These are phyloP conservation scores for Elymus sibiricus DNA, from an alignment of 176 grass and related monocot species.

Conservation along the genomic window DNA sequence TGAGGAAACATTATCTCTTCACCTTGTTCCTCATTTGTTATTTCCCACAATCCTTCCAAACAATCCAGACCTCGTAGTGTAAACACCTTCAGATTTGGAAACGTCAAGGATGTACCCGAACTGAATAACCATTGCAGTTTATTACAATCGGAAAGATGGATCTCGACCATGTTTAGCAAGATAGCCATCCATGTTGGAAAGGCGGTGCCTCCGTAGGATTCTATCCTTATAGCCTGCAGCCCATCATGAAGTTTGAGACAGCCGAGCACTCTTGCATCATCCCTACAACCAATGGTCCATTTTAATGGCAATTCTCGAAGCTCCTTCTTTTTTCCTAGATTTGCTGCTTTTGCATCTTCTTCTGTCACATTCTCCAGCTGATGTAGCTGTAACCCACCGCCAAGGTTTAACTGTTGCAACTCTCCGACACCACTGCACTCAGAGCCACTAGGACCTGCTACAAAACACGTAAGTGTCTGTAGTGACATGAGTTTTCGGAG, in stretches of 20 bases:
- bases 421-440: neutral
- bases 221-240: neutral
- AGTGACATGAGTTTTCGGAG: neutral
- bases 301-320: neutral
- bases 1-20: neutral
- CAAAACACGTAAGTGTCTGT: conserved; percentile 18
- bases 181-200: neutral
- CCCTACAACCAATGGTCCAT: neutral
- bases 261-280: neutral
- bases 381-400: neutral
- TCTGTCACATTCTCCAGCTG: neutral
- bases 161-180: neutral
- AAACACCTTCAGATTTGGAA: conserved; percentile 3
- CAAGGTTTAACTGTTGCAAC: conserved; percentile 12
- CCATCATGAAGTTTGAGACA: neutral
- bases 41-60: neutral
- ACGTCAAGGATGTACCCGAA: neutral
- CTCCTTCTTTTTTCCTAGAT: neutral
- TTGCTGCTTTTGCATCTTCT: neutral
- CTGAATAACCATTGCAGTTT: neutral
- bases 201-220: neutral
- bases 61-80: neutral
- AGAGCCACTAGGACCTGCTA: neutral
- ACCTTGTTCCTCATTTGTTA: neutral
- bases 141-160: neutral